Conservation (phyloP, 257 asterid genomes). For the Capsicum chinense region DNA sequence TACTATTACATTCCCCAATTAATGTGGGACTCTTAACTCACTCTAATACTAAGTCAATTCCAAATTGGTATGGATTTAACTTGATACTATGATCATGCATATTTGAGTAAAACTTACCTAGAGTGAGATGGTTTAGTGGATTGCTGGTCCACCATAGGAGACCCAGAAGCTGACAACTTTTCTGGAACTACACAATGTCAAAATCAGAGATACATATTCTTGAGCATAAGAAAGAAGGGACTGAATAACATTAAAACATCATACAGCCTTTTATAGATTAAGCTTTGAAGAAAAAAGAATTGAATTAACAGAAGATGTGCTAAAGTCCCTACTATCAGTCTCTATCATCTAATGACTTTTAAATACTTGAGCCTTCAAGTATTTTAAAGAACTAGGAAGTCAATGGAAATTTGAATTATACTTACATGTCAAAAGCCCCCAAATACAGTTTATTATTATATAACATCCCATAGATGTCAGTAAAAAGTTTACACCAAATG, state of each 20-base stretch:
- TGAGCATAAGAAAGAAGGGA: neutral
- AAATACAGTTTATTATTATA: constrained; percentile 8
- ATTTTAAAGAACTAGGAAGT: neutral
- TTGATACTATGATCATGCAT: neutral
- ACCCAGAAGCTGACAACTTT: constrained; percentile 67
- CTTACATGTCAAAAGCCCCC: neutral
- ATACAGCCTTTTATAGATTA: neutral
- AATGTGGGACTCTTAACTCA: neutral
- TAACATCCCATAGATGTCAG: neutral
- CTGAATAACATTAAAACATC: neutral
- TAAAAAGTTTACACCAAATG: constrained; percentile 4
- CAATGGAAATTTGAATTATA: neutral
- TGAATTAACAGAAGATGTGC: neutral
- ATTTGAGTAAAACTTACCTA: constrained; percentile 62
- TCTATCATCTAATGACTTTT: no score
- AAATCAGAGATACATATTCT: constrained; percentile 27
- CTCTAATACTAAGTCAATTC: no score
- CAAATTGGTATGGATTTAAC: no score
- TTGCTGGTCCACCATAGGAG: constrained; percentile 68
- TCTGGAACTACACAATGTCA: constrained; percentile 74
- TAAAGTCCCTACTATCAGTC: no score
- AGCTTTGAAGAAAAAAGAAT: neutral
- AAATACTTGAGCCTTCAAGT: neutral
- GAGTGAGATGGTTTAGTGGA: constrained; percentile 66
- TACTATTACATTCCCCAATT: neutral